phyloP scores from a whole-genome alignment of 2,329 filamentous ascomycete species.

The Fusarium abutilonis region DNA sequence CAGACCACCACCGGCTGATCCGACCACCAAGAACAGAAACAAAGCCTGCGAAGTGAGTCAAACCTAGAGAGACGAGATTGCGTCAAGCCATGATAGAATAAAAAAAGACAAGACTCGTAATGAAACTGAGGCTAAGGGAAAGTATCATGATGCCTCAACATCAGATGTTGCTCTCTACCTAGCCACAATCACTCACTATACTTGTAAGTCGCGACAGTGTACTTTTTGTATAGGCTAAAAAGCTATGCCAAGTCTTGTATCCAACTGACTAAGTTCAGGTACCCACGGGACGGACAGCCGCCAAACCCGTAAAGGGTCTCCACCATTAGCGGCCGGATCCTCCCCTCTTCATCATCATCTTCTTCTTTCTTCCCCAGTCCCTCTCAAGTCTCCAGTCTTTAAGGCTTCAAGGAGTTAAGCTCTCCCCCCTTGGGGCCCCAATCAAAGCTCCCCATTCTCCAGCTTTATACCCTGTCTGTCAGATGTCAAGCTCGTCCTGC shows the following conservation, averaged over 20 bases:
- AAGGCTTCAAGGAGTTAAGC: not conserved
- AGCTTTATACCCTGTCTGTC: slow-evolving; percentile 31
- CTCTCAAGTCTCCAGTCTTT: slow-evolving; percentile 1
- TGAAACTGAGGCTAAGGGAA: slow-evolving; percentile 29
- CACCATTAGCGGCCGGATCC: slow-evolving; percentile 35
- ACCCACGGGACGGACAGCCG: slow-evolving; percentile 33
- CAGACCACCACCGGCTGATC: slow-evolving; percentile 34
- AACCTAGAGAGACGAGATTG: slow-evolving; percentile 7
- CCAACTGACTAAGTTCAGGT: slow-evolving; percentile 21
- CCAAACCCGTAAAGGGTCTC: slow-evolving; percentile 36
- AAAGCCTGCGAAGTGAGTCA: not conserved
- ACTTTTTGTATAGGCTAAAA: not conserved
- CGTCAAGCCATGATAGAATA: slow-evolving; percentile 14
- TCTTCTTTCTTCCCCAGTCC: not conserved
- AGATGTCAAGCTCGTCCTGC: slow-evolving; percentile 33
- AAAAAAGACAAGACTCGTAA: slow-evolving; percentile 29
- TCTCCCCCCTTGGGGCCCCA: slow-evolving; percentile 24
- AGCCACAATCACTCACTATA: slow-evolving; percentile 9
- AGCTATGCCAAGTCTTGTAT: slow-evolving; percentile 10
- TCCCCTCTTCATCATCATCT: slow-evolving; percentile 2
- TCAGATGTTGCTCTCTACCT: slow-evolving; percentile 37
- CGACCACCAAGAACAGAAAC: slow-evolving; percentile 1
- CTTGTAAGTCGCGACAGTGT: not conserved
- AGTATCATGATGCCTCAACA: slow-evolving; percentile 44
- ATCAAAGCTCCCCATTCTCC: slow-evolving; percentile 34